phyloP scores from a whole-genome alignment of 2,329 filamentous ascomycete species.

The Cyphellophora attinorum region DNA sequence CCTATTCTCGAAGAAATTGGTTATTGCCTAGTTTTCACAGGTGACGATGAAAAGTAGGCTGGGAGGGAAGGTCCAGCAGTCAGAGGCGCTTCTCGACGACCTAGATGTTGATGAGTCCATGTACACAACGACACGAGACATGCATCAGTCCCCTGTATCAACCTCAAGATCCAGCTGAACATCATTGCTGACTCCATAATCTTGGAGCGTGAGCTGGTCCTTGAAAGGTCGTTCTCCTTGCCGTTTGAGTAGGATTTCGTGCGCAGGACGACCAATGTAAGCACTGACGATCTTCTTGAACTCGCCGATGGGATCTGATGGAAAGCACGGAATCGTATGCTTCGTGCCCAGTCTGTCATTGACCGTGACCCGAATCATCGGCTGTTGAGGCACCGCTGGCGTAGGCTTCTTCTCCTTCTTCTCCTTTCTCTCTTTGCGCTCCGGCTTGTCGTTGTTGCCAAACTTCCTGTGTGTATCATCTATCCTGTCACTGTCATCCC shows the following conservation, averaged over 20 bases:
- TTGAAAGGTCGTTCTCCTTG: slow-evolving; percentile 93
- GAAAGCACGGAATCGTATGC: slow-evolving; percentile 80
- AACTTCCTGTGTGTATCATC: slow-evolving; percentile 17
- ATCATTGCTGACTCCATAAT: slow-evolving; percentile 90
- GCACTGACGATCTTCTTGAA: slow-evolving; percentile 90
- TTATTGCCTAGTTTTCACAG: too few relatives aligned
- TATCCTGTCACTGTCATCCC: slow-evolving; percentile 18
- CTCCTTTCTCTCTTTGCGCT: slow-evolving; percentile 17
- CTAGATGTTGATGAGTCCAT: too few relatives aligned
- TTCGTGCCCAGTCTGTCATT: slow-evolving; percentile 97
- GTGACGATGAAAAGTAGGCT: too few relatives aligned
- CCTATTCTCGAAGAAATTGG: too few relatives aligned
- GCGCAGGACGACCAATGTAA: slow-evolving; percentile 76
- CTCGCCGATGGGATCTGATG: slow-evolving; percentile 65
- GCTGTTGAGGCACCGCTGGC: slow-evolving; percentile 44
- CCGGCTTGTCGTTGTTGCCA: slow-evolving; percentile 11
- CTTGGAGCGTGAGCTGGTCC: slow-evolving; percentile 74
- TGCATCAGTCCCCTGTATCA: slow-evolving; percentile 34
- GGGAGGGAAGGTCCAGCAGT: too few relatives aligned
- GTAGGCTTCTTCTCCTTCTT: slow-evolving; percentile 16
- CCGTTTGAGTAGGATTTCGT: slow-evolving; percentile 84
- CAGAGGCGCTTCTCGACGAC: too few relatives aligned
- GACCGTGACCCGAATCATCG: slow-evolving; percentile 89
- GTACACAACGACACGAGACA: too few relatives aligned
- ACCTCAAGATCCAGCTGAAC: slow-evolving; percentile 50